Evolutionary conservation across 495 filamentous ascomycete genomes (phyloP).

Genomic region (Bacidia gigantensis): DNA sequence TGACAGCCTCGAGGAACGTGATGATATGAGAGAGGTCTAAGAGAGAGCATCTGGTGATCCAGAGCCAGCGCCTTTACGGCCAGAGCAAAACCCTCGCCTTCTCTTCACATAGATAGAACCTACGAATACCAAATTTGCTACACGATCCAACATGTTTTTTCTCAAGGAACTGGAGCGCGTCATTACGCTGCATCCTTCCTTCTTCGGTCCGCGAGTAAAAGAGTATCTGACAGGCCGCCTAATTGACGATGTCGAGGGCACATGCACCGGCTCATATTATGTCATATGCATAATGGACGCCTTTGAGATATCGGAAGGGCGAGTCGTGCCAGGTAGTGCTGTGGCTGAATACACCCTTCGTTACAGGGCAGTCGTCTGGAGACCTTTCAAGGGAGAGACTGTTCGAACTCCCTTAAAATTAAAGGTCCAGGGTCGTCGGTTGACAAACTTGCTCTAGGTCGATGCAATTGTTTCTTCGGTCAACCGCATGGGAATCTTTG

Average conservation of each 20-base stretch:
- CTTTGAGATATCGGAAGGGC: constrained; percentile 79
- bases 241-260: constrained; percentile 83
- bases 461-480: constrained; percentile 85
- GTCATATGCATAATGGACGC: constrained; percentile 95
- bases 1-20: not conserved
- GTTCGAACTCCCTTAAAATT: constrained; percentile 39
- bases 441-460: constrained; percentile 42
- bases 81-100: not conserved
- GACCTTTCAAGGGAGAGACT: constrained; percentile 91
- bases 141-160: constrained; percentile 66
- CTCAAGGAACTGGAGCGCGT: constrained; percentile 86
- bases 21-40: constrained; percentile 4
- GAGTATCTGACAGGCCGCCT: constrained; percentile 77
- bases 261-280: constrained; percentile 82
- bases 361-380: constrained; percentile 93
- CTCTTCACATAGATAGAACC: constrained; percentile 2
- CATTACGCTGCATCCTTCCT: constrained; percentile 90
- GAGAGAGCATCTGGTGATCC: constrained; percentile 1
- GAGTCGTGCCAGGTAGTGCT: constrained; percentile 77
- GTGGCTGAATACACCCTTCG: constrained; percentile 87
- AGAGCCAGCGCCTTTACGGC: not conserved
- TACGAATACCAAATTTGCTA: not conserved
- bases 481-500: constrained; percentile 85
- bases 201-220: constrained; percentile 82
- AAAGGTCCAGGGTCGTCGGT: constrained; percentile 3